A percentile compares a stretch with the other conserved stretches of the same genome.
Evolutionary conservation across 2,329 filamentous ascomycete species (phyloP).

Genomic region (Chrysosporium queenslandicum): DNA sequence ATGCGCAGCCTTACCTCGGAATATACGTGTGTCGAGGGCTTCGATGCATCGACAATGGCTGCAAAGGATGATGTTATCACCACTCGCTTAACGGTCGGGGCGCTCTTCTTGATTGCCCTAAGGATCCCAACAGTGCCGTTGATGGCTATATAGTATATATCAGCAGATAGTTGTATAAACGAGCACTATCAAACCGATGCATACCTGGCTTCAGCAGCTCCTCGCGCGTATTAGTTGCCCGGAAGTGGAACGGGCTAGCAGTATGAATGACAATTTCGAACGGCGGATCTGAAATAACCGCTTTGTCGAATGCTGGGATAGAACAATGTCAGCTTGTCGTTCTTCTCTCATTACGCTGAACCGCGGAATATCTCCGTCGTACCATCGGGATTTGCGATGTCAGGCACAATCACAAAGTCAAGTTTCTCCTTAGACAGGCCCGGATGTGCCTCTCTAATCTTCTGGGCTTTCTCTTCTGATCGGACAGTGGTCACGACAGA

Average conservation of each 20-base stretch:
- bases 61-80: slow-evolving; percentile 61
- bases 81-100: slow-evolving; percentile 61
- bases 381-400: slow-evolving; percentile 49
- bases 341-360: too few species aligned
- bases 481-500: slow-evolving; percentile 55
- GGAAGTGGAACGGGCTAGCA: slow-evolving; percentile 63
- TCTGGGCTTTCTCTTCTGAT: slow-evolving; percentile 51
- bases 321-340: neutral
- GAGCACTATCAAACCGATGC: slow-evolving; percentile 31
- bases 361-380: too few species aligned
- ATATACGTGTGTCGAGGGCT: slow-evolving; percentile 28
- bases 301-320: slow-evolving; percentile 54
- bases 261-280: slow-evolving; percentile 68
- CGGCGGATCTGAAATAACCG: slow-evolving; percentile 50
- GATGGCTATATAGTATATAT: too few species aligned
- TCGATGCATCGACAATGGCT: slow-evolving; percentile 46
- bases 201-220: slow-evolving; percentile 46
- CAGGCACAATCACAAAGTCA: slow-evolving; percentile 57
- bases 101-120: slow-evolving; percentile 50
- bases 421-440: slow-evolving; percentile 46
- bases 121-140: slow-evolving; percentile 55
- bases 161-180: slow-evolving; percentile 23
- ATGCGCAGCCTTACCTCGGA: slow-evolving; percentile 12
- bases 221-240: slow-evolving; percentile 59
- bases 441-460: slow-evolving; percentile 48